phyloP scores from a whole-genome alignment of 1,284 basidiomycete species.

The Xerocomus nothofagi region DNA sequence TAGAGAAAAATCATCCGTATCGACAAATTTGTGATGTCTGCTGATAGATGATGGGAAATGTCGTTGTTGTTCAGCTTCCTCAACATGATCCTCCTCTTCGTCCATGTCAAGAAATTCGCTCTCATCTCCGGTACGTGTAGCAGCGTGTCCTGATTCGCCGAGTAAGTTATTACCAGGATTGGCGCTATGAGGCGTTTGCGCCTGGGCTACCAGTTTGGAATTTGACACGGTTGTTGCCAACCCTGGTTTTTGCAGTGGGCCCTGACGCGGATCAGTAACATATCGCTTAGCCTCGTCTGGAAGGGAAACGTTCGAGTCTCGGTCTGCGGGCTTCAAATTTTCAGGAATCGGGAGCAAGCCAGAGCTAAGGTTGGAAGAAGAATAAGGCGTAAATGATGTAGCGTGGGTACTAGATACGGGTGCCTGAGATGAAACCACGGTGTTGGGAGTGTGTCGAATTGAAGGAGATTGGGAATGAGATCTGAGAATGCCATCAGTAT shows the following conservation, averaged over 20 bases:
- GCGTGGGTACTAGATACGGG: conserved; percentile 9
- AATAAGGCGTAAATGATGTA: conserved; percentile 23
- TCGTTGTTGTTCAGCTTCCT: conserved; percentile 30
- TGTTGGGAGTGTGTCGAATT: conserved; percentile 6
- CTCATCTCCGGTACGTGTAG: conserved; percentile 17
- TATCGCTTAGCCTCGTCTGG: conserved; percentile 74
- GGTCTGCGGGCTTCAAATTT: conserved; percentile 34
- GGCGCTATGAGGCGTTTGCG: not conserved
- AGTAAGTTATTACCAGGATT: conserved; percentile 2
- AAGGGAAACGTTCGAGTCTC: conserved; percentile 65
- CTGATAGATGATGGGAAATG: conserved; percentile 12
- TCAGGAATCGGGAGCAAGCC: conserved; percentile 32
- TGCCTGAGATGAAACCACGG: conserved; percentile 8
- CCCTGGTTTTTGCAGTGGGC: conserved; percentile 54
- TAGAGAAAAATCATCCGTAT: conserved; percentile 43
- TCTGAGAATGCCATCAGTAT: not conserved
- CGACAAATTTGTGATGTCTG: conserved; percentile 30
- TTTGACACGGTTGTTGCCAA: not conserved
- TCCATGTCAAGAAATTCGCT: conserved; percentile 59
- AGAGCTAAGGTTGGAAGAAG: conserved; percentile 26
- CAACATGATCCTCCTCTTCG: conserved; percentile 43
- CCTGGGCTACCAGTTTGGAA: not conserved
- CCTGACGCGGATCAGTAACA: conserved; percentile 64
- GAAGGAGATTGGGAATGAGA: conserved; percentile 9
- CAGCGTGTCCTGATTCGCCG: conserved; percentile 3